Conservation (phyloP, 179 eudicot species). For the Vitellaria paradoxa region DNA sequence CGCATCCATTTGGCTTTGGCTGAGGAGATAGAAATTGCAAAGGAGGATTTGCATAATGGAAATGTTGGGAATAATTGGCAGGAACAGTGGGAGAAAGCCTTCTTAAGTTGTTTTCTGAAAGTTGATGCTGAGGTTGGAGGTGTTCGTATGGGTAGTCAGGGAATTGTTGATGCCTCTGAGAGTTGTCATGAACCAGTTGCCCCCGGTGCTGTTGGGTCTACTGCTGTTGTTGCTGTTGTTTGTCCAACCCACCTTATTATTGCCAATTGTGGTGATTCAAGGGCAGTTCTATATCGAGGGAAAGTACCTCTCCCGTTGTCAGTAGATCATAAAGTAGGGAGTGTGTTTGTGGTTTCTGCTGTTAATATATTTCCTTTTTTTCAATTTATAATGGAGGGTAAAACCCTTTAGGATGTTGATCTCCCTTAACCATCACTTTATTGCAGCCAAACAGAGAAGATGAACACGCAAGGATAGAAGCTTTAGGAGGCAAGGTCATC, state of each 20-base stretch:
- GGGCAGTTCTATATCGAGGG: constrained; percentile 71
- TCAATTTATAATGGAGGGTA: background rate
- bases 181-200: constrained; percentile 45
- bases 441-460: constrained; percentile 84
- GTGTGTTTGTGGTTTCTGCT: background rate
- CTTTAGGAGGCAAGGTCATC: constrained; percentile 78
- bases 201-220: constrained; percentile 76
- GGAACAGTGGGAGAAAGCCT: constrained; percentile 44
- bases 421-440: constrained; percentile 18
- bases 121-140: constrained; percentile 62
- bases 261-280: constrained; percentile 67
- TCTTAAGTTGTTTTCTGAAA: constrained; percentile 45
- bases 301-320: constrained; percentile 59
- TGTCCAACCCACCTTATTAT: constrained; percentile 54
- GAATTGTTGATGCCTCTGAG: constrained; percentile 24
- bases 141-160: constrained; percentile 19
- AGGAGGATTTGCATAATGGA: constrained; percentile 23
- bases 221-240: constrained; percentile 66
- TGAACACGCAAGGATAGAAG: constrained; percentile 77
- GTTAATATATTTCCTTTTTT: background rate
- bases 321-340: constrained; percentile 61
- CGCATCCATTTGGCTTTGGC: constrained; percentile 51
- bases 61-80: constrained; percentile 26
- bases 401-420: background rate
- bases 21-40: constrained; percentile 47